A percentile compares a stretch with the other conserved stretches of the same genome.
Evolutionary conservation across 495 filamentous ascomycete genomes (phyloP).

Genomic region (Aspergillus sclerotiicarbonarius): DNA sequence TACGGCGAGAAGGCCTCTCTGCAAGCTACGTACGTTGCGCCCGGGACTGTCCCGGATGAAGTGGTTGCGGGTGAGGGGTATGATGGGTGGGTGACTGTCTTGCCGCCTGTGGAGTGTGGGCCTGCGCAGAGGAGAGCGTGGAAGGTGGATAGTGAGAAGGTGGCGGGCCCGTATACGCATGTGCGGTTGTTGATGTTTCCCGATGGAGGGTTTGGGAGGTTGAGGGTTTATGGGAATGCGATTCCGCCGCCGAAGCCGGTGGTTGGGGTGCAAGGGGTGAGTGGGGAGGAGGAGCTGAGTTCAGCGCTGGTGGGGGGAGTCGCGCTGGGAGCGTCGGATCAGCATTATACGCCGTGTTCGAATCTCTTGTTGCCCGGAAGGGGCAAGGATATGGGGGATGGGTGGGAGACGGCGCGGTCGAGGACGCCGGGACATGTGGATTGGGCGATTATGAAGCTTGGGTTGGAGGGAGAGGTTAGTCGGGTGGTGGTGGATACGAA

Average conservation of each 20-base stretch:
- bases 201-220: conserved; percentile 88
- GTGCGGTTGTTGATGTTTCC: conserved; percentile 87
- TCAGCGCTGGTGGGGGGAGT: conserved; percentile 80
- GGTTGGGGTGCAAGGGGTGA: conserved; percentile 27
- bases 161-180: conserved; percentile 70
- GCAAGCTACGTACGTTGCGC: conserved; percentile 66
- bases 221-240: conserved; percentile 76
- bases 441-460: conserved; percentile 80
- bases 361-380: conserved; percentile 84
- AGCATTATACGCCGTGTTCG: conserved; percentile 81
- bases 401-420: conserved; percentile 88
- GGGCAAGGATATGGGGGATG: conserved; percentile 90
- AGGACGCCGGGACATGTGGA: conserved; percentile 75
- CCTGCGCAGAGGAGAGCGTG: conserved; percentile 76
- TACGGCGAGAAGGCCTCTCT: conserved; percentile 80
- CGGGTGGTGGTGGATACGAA: conserved; percentile 82
- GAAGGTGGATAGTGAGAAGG: conserved; percentile 53
- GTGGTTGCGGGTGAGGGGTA: conserved; percentile 59
- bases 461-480: conserved; percentile 65
- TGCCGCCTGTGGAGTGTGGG: conserved; percentile 68
- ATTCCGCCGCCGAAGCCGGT: conserved; percentile 33
- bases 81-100: conserved; percentile 68
- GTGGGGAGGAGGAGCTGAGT: conserved; percentile 77
- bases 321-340: conserved; percentile 72
- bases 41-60: conserved; percentile 51